Evolutionary conservation across 768 basidiomycete species (phyloP), one percentile per base, ranked within the genome.

Genomic region (Lactarius tabidus): DNA sequence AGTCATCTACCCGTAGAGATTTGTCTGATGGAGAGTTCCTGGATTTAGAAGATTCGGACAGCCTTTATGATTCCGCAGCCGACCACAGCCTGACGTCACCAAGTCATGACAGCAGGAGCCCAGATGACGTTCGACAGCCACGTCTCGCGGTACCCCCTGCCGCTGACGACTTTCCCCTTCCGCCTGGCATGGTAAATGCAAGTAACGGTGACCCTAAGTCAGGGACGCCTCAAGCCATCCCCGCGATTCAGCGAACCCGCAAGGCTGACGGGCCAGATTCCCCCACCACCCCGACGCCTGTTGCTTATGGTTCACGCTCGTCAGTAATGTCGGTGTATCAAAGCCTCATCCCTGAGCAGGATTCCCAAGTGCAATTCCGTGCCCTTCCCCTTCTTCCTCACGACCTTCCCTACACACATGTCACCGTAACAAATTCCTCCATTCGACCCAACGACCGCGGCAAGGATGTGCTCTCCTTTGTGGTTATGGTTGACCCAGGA

Each of bases 401-500:
- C 17, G 91, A 96, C 71, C 86, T 98, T 17, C 85, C 86, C 41
- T 82, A 81, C 57, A 92, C 93, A 3, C 80, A 77, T 31, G 80
- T 93, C 62, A 73, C 76, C 8, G 93, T 98, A 33, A 86, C 86
- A 2, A 87, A 88, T 62, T 94, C 92, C 15, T 86, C 89, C 57
- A 93, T 98, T 62, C 85, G 87, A 20, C 86, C 93, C 6, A 98
- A 96, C 71, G 91, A 96, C 66, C 83, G 88, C 59, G 92, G 93
- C 58, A 94, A 93, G 74, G 96, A 98, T 71, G 91, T 95, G 2
- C 78, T 98, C 48, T 93, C 89, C 9, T 98, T 98, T 75, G 79
- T 93, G 67, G 84, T 98, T 58, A 77, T 78, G 57, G 88, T 98
- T 33, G 80, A 86, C 67, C 89, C 90, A 12, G 85, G 86, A 3